Conservation (phyloP, 495 filamentous ascomycete species). For the Hyaloscypha variabilis region DNA sequence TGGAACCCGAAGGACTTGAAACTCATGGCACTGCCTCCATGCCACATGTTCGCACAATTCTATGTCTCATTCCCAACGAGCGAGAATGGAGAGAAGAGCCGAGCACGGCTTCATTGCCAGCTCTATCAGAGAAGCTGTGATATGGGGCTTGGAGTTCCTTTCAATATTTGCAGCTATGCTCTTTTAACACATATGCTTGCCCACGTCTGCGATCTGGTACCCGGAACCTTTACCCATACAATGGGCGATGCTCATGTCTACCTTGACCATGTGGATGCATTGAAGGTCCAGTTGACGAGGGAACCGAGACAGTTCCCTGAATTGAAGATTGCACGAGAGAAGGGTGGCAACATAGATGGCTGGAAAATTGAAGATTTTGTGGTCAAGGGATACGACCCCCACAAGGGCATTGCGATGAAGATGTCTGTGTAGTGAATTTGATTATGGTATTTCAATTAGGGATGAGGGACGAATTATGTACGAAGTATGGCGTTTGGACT, state of each 20-base stretch:
- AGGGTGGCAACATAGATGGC: slow-evolving; percentile 62
- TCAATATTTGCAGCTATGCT: slow-evolving; percentile 96
- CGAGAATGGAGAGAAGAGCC: slow-evolving; percentile 28
- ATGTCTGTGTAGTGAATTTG: slow-evolving; percentile 73
- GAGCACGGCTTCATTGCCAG: slow-evolving; percentile 77
- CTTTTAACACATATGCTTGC: slow-evolving; percentile 93
- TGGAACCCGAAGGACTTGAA: slow-evolving; percentile 90
- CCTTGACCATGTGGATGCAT: slow-evolving; percentile 86
- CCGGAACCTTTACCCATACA: slow-evolving; percentile 83
- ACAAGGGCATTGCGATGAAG: slow-evolving; percentile 92
- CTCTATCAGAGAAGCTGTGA: slow-evolving; percentile 95
- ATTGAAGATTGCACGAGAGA: slow-evolving; percentile 67
- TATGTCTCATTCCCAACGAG: slow-evolving; percentile 79
- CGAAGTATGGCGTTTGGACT: background rate
- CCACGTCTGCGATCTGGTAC: slow-evolving; percentile 77
- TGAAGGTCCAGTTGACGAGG: slow-evolving; percentile 76
- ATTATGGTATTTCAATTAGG: background rate
- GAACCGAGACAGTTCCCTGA: slow-evolving; percentile 83
- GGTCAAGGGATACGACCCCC: slow-evolving; percentile 85
- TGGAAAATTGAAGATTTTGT: slow-evolving; percentile 74
- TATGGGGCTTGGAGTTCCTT: slow-evolving; percentile 96
- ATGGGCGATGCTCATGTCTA: slow-evolving; percentile 99
- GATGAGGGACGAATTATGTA: too few species aligned
- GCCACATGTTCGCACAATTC: slow-evolving; percentile 99
- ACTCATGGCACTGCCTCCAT: slow-evolving; percentile 94